Conservation (phyloP, 2,329 filamentous ascomycete species). For the Myriosclerotinia duriaeana region DNA sequence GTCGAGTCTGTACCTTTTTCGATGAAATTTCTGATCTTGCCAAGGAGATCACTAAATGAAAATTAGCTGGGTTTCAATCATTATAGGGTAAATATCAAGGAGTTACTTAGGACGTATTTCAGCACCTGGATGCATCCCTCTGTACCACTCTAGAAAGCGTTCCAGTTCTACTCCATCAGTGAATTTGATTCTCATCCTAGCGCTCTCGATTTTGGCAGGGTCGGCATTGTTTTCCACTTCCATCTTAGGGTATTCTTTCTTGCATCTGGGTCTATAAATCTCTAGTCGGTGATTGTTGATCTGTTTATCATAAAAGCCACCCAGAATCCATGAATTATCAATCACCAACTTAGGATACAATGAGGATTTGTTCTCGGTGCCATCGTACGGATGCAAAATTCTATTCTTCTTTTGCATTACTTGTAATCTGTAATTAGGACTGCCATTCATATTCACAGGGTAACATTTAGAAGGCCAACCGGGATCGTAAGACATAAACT, state of each 20-base stretch:
- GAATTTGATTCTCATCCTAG: slow-evolving; percentile 13
- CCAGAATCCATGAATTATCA: not conserved
- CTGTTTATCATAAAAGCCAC: not conserved
- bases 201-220: not conserved
- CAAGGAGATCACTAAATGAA: not conserved
- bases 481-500: slow-evolving; percentile 14
- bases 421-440: not conserved
- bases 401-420: not conserved
- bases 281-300: not conserved
- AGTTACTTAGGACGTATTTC: not conserved
- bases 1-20: not conserved
- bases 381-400: not conserved
- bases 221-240: not conserved
- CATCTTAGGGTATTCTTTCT: not conserved
- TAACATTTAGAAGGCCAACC: not conserved
- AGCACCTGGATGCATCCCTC: not conserved
- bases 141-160: not conserved
- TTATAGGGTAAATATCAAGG: not conserved
- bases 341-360: not conserved
- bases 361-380: not conserved
- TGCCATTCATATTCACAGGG: not conserved
- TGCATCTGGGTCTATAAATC: slow-evolving; percentile 7
- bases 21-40: not conserved
- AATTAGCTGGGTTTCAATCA: not conserved
- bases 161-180: not conserved